phyloP scores from a whole-genome alignment of 495 filamentous ascomycete species.

The Neurospora tetraspora region DNA sequence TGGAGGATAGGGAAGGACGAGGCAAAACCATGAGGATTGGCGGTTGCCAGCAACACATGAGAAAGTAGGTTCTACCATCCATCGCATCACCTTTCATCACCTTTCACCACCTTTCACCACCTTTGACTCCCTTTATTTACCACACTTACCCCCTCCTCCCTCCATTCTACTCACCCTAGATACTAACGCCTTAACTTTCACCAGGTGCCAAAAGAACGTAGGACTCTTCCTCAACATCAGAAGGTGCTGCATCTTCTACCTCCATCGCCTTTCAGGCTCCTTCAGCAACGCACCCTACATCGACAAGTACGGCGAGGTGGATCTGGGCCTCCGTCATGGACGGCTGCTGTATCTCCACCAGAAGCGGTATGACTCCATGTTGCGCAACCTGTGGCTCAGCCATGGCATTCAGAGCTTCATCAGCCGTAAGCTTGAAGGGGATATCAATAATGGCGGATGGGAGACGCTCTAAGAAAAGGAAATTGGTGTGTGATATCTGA shows the following conservation, averaged over 20 bases:
- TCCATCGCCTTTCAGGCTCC: conserved; percentile 71
- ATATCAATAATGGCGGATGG: conserved; percentile 96
- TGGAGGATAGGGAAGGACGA: conserved; percentile 37
- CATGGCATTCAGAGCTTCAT: conserved; percentile 85
- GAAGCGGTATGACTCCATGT: conserved; percentile 79
- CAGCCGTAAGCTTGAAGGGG: conserved; percentile 77
- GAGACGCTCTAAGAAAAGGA: conserved; percentile 57
- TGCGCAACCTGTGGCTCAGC: conserved; percentile 78
- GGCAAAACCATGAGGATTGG: conserved; percentile 42
- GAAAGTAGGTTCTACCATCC: conserved; percentile 52
- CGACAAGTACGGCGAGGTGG: conserved; percentile 86
- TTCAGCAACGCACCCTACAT: conserved; percentile 87
- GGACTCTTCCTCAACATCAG: conserved; percentile 93
- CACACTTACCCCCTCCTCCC: neutral
- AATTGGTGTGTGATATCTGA: neutral
- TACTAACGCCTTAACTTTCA: neutral
- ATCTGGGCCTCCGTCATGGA: conserved; percentile 68
- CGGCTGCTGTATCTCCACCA: conserved; percentile 89
- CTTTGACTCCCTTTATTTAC: conserved; percentile 9
- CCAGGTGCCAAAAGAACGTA: conserved; percentile 76
- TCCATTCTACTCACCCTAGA: neutral
- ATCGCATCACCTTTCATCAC: neutral
- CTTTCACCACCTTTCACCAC: neutral
- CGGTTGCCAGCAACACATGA: conserved; percentile 82
- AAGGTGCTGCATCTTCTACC: conserved; percentile 82